These are phyloP conservation scores for Trichoderma sp. DNA, from an alignment of 2,329 filamentous ascomycete species.

Conservation along the genomic window DNA sequence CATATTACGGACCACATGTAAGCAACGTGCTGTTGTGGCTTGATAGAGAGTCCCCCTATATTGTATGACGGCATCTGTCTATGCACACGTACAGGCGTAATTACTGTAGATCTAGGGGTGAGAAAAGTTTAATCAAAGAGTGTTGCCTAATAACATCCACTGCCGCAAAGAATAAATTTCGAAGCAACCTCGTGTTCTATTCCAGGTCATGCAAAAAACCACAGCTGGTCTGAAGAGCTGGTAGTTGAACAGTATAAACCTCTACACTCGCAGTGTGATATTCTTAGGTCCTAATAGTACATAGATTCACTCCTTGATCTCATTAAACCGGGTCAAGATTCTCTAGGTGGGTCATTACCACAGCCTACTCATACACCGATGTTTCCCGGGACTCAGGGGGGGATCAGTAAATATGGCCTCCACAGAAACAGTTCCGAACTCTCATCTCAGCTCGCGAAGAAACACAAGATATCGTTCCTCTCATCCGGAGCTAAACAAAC, in stretches of 20 bases:
- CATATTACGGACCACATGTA: background rate
- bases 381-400: background rate
- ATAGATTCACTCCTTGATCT: background rate
- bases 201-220: background rate
- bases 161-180: background rate
- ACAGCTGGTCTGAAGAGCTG: background rate
- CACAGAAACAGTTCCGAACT: background rate
- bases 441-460: background rate
- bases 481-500: background rate
- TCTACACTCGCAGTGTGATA: background rate
- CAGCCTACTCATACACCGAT: background rate
- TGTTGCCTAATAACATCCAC: background rate
- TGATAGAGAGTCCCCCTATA: background rate
- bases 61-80: background rate
- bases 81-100: background rate
- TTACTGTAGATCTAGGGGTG: background rate
- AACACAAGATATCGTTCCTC: background rate
- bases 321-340: background rate
- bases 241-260: background rate
- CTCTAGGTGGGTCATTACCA: background rate
- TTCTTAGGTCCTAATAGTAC: background rate
- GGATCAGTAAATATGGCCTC: background rate
- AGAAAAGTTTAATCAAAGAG: background rate
- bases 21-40: background rate
- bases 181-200: background rate